Conservation (phyloP, 225 moss, liverwort and hornwort genomes). For the Thuidium tamariscinum region DNA sequence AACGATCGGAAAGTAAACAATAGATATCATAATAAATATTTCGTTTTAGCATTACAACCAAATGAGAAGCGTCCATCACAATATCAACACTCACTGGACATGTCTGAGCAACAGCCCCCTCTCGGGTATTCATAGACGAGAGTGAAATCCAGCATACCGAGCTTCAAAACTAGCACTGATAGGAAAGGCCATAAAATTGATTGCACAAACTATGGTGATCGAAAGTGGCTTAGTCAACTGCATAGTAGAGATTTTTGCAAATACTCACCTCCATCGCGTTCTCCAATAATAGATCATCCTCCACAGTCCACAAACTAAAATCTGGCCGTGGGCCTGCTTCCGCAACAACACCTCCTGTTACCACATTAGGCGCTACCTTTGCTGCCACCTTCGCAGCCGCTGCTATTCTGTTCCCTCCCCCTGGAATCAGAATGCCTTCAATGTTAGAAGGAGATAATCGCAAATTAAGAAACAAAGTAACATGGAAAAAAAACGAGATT, state of each 20-base stretch:
- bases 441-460: background rate
- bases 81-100: background rate
- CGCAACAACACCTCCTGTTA: slow-evolving; percentile 86
- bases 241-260: background rate
- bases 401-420: slow-evolving; percentile 59
- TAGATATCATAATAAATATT: background rate
- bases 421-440: slow-evolving; percentile 13
- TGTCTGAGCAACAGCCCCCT: background rate
- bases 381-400: slow-evolving; percentile 92
- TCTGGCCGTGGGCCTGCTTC: slow-evolving; percentile 89
- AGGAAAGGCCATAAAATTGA: background rate
- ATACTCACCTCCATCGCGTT: slow-evolving; percentile 82
- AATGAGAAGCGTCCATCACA: background rate
- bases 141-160: background rate
- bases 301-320: slow-evolving; percentile 96
- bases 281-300: slow-evolving; percentile 78
- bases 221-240: background rate
- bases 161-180: background rate
- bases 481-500: background rate
- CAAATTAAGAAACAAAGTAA: background rate
- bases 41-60: background rate
- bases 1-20: background rate
- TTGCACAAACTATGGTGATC: background rate
- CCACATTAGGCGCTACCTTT: slow-evolving; percentile 67
- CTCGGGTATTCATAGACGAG: background rate